Evolutionary conservation across 768 basidiomycete genomes (phyloP).

Genomic region (Obba rivulosa): DNA sequence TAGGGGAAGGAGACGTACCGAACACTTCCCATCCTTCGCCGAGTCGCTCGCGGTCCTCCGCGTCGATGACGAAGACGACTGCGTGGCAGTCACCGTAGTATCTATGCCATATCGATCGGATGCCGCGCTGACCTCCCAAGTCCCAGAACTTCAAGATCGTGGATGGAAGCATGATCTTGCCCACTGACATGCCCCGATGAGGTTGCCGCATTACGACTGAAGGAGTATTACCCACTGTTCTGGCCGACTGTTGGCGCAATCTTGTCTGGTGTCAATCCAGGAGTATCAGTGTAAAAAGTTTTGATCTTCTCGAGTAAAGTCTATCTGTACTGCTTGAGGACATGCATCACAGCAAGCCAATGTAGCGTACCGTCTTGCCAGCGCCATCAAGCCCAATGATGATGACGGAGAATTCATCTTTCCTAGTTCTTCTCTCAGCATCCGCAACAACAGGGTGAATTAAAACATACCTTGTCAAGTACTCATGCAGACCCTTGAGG

Average conservation of each 20-base stretch:
- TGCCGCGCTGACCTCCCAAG: conserved; percentile 90
- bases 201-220: not conserved
- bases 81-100: conserved; percentile 98
- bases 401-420: conserved; percentile 89
- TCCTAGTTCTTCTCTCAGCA: too few relatives aligned
- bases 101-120: conserved; percentile 88
- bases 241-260: conserved; percentile 97
- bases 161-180: conserved; percentile 88
- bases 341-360: not conserved
- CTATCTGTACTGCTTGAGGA: conserved; percentile 29
- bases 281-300: conserved; percentile 81
- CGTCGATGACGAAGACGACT: conserved; percentile 93
- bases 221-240: conserved; percentile 65
- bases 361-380: conserved; percentile 71
- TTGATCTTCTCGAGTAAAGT: conserved; percentile 92
- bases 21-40: conserved; percentile 97
- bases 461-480: conserved; percentile 66
- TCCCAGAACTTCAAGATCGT: conserved; percentile 97
- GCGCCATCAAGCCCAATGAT: conserved; percentile 92
- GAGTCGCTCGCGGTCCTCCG: conserved; percentile 81
- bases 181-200: conserved; percentile 45
- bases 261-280: conserved; percentile 86
- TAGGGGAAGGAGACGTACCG: conserved; percentile 46
- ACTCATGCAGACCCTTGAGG: conserved; percentile 85
- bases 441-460: not conserved